Conservation (phyloP, 352 stramenopile genomes). For the Elongisporangium anandrum region DNA sequence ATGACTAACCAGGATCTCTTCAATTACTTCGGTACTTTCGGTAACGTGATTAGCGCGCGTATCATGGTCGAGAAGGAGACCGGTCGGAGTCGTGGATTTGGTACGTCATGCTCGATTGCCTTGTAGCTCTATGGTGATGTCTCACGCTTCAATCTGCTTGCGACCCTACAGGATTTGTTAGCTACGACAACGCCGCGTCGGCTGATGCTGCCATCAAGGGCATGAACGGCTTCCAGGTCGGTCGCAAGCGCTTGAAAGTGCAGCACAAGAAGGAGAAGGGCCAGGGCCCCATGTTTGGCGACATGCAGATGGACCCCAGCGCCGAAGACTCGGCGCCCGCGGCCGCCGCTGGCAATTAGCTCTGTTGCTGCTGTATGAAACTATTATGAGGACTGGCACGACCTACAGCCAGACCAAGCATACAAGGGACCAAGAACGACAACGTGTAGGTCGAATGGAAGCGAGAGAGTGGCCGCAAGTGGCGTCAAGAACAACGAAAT, state of each 20-base stretch:
- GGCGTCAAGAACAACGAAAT: constrained; percentile 3
- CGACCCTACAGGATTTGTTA: constrained; percentile 90
- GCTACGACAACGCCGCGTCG: constrained; percentile 91
- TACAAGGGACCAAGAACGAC: constrained; percentile 14
- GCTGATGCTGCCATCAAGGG: constrained; percentile 92
- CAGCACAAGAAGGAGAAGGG: constrained; percentile 93
- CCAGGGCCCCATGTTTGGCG: constrained; percentile 57
- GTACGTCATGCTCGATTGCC: constrained; percentile 32
- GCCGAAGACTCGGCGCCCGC: constrained; percentile 37
- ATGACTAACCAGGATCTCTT: constrained; percentile 97
- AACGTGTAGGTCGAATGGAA: constrained; percentile 9
- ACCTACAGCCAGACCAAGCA: constrained; percentile 2
- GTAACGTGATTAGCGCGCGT: constrained; percentile 93
- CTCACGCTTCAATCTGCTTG: neutral
- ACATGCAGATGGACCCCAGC: constrained; percentile 57
- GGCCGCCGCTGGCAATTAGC: constrained; percentile 22
- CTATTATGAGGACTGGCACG: constrained; percentile 18
- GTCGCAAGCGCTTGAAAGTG: constrained; percentile 96
- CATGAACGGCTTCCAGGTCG: constrained; percentile 96
- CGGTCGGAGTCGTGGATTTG: constrained; percentile 91
- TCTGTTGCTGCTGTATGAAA: constrained; percentile 14
- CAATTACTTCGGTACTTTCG: constrained; percentile 94
- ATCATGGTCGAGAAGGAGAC: constrained; percentile 98
- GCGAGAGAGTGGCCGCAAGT: constrained; percentile 1
- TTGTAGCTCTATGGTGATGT: neutral